Evolutionary conservation across 371 early-diverging fungal genomes (phyloP), one percentile per base, ranked within the genome.

Genomic region (Umbelopsis sp.): DNA sequence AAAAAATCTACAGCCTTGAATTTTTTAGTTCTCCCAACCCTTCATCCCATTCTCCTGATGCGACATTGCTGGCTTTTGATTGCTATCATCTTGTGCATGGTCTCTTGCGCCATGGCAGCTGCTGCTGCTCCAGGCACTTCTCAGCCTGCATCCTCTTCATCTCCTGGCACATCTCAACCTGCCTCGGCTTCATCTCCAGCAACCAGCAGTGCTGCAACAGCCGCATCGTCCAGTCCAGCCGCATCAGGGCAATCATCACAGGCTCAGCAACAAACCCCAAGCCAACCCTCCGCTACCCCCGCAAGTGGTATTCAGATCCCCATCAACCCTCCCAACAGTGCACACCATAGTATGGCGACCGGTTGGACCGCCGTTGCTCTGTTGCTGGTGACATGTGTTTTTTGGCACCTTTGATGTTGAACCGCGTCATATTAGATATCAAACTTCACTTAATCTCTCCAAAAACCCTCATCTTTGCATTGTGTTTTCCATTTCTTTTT

Each of bases 261-360:
- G 11, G 53, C 16, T 53, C 35, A 35, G 10, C 25, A 51, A 3
- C 57, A 57, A 57, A 32, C 57, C 5, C 57, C 57, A 57, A n/a
- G 16, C 12, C 57, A 57, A 35, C 57, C 57, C 4, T 57, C 57
- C 3, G 57, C 57, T n/a, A 57, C 57, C 18, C 57, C 57, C 1
- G 57, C 57, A 16, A 37, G 18, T 4, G 57, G 57, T 35, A 57
- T 57, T 16, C 57, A 57, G 29, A 57, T 57, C 5, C 57, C 57
- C 29, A 57, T 57, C 35, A 57, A 35, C 32, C 57, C 57, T 12
- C 57, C 57, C 11, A 57, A 57, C 35, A 57, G 57, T 32, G 57
- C 57, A 32, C 18, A 29, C 32, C 57, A 35, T 11, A 48, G 48
- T 20, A 29, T 57, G 11, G 57, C 35, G 0, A 35, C 35, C 3